Evolutionary conservation across 257 asterid species (phyloP).

Genomic region (Haberlea rhodopensis): DNA sequence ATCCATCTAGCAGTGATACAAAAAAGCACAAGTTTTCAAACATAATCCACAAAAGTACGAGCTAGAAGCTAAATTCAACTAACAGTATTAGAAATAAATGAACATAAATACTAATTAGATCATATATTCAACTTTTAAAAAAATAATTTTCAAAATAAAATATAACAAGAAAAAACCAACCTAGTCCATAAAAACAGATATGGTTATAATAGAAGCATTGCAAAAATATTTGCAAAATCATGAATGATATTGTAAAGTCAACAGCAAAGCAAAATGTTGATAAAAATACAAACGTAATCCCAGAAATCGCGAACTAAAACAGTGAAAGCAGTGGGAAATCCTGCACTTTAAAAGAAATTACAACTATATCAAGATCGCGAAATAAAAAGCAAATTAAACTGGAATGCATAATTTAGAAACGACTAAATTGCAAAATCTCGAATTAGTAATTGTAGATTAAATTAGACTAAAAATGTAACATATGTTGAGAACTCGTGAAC

Average conservation of each 20-base stretch:
- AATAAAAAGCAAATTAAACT: constrained; percentile 2
- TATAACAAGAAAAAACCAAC: too few relatives aligned
- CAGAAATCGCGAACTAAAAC: too few relatives aligned
- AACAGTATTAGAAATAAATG: background rate
- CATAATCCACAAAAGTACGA: background rate
- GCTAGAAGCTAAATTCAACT: too few relatives aligned
- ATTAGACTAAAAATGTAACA: background rate
- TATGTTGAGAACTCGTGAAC: background rate
- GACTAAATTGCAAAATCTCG: constrained; percentile 11
- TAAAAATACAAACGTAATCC: too few relatives aligned
- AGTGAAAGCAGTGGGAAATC: too few relatives aligned
- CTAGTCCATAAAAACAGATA: background rate
- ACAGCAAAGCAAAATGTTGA: too few relatives aligned
- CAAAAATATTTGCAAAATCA: background rate
- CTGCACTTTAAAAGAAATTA: too few relatives aligned
- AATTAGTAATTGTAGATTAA: too few relatives aligned
- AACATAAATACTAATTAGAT: too few relatives aligned
- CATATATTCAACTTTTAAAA: too few relatives aligned
- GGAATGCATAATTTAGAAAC: background rate
- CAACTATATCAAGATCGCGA: background rate
- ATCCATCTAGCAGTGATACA: constrained; percentile 63
- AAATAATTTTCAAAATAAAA: too few relatives aligned
- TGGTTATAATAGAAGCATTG: background rate
- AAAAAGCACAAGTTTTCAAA: constrained; percentile 1
- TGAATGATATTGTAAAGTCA: background rate